A percentile compares a stretch with the other conserved stretches of the same genome.
These are phyloP conservation scores for Phytopythium cucurbitacearum DNA, from an alignment of 352 stramenopile species.

Conservation along the genomic window DNA sequence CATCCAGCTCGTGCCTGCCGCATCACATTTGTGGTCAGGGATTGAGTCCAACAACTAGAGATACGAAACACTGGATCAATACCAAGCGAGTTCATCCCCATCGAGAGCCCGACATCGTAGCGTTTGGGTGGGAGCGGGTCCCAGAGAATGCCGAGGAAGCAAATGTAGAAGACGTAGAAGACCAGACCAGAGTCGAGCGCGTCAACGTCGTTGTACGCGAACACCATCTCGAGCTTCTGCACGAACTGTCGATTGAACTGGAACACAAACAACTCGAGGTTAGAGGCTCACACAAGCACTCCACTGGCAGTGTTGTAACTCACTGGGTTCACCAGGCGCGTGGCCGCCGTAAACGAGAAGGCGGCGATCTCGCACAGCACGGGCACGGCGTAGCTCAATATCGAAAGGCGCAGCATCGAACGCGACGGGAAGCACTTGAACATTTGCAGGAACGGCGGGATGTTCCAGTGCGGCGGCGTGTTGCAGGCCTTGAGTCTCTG, in stretches of 20 bases:
- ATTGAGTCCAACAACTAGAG: constrained; percentile 1
- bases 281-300: constrained; percentile 2
- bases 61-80: background rate
- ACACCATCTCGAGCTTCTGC: constrained; percentile 81
- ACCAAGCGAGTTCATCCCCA: constrained; percentile 65
- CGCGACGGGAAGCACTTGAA: constrained; percentile 81
- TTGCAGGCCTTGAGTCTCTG: constrained; percentile 70
- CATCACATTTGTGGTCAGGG: constrained; percentile 6
- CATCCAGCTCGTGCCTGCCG: constrained; percentile 81
- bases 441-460: constrained; percentile 72
- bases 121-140: constrained; percentile 74
- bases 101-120: constrained; percentile 77
- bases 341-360: constrained; percentile 83
- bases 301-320: constrained; percentile 12
- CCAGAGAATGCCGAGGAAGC: constrained; percentile 80
- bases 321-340: constrained; percentile 85
- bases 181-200: constrained; percentile 81
- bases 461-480: constrained; percentile 80
- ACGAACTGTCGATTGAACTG: constrained; percentile 86
- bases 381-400: constrained; percentile 80
- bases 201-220: constrained; percentile 86
- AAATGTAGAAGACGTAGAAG: constrained; percentile 87
- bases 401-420: constrained; percentile 66
- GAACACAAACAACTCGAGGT: background rate
- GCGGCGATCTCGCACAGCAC: constrained; percentile 79